These are phyloP conservation scores for Pseudomassariella vexata DNA, from an alignment of 2,329 filamentous ascomycete species.

Conservation along the genomic window DNA sequence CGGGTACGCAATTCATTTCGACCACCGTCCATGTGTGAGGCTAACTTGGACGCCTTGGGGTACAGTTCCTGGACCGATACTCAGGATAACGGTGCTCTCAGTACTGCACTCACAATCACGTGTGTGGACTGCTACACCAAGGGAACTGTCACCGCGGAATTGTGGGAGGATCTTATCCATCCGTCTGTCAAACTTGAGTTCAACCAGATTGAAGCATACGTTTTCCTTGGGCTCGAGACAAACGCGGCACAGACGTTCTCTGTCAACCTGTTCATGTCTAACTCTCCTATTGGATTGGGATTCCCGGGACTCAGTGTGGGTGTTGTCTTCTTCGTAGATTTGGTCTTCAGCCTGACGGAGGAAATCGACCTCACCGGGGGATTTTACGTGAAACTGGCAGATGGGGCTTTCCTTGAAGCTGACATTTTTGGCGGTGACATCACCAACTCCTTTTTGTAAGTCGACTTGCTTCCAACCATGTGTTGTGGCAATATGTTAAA, in stretches of 20 bases:
- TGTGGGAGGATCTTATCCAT: constrained; percentile 24
- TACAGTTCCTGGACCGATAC: constrained; percentile 2
- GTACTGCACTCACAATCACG: constrained; percentile 16
- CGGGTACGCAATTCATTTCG: constrained; percentile 1
- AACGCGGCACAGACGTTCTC: constrained; percentile 35
- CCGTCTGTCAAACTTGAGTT: constrained; percentile 37
- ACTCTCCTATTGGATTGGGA: constrained; percentile 33
- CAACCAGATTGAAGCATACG: constrained; percentile 38
- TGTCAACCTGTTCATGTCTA: constrained; percentile 37
- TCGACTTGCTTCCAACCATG: too few species aligned
- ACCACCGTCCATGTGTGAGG: not conserved
- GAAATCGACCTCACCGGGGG: constrained; percentile 41
- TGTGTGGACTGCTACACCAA: constrained; percentile 41
- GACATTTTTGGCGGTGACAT: constrained; percentile 30
- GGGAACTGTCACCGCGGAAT: constrained; percentile 32
- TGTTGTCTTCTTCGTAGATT: constrained; percentile 39
- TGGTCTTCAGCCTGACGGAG: constrained; percentile 37
- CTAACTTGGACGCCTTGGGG: not conserved
- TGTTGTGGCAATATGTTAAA: too few species aligned
- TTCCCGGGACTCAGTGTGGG: constrained; percentile 33
- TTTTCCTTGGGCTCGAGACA: constrained; percentile 35
- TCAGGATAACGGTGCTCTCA: not conserved
- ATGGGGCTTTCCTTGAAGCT: constrained; percentile 31
- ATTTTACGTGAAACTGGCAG: constrained; percentile 40
- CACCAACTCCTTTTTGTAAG: constrained; percentile 33